Evolutionary conservation across 805 yeast species (phyloP).

Genomic region (Naumovozyma dairenensis): DNA sequence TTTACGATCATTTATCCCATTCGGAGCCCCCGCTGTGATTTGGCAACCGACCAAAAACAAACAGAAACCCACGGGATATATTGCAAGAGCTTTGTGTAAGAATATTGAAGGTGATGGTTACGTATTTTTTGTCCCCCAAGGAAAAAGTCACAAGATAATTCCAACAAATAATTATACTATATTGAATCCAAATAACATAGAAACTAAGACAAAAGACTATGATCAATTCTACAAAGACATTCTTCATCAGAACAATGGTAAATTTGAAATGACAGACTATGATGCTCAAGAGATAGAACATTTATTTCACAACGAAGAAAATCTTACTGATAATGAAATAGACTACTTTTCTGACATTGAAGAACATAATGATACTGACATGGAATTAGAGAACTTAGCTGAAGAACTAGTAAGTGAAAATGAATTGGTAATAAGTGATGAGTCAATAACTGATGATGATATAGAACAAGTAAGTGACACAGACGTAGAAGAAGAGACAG

Average conservation of each 20-base stretch:
- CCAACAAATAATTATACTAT: background rate
- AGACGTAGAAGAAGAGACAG: too few relatives aligned
- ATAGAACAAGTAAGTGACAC: background rate
- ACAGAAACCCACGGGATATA: background rate
- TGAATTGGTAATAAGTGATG: background rate
- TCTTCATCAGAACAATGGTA: too few relatives aligned
- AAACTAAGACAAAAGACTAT: too few relatives aligned
- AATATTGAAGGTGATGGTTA: background rate
- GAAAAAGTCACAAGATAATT: background rate
- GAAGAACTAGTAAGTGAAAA: slow-evolving; percentile 1
- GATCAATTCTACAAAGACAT: too few relatives aligned
- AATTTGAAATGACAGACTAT: too few relatives aligned
- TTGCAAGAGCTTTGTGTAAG: slow-evolving; percentile 1
- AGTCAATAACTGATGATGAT: slow-evolving; percentile 1
- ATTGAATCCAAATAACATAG: too few relatives aligned
- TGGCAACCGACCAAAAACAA: slow-evolving; percentile 1
- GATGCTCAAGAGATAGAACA: too few relatives aligned
- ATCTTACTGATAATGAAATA: too few relatives aligned
- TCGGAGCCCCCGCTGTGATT: slow-evolving; percentile 2
- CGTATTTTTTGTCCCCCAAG: background rate
- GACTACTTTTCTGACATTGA: too few relatives aligned
- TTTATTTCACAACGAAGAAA: too few relatives aligned
- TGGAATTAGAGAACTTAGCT: too few relatives aligned
- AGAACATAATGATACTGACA: too few relatives aligned
- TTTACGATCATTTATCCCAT: slow-evolving; percentile 3